These are phyloP conservation scores for Alternaria arbusti DNA, from an alignment of 2,329 filamentous ascomycete species.

Conservation along the genomic window DNA sequence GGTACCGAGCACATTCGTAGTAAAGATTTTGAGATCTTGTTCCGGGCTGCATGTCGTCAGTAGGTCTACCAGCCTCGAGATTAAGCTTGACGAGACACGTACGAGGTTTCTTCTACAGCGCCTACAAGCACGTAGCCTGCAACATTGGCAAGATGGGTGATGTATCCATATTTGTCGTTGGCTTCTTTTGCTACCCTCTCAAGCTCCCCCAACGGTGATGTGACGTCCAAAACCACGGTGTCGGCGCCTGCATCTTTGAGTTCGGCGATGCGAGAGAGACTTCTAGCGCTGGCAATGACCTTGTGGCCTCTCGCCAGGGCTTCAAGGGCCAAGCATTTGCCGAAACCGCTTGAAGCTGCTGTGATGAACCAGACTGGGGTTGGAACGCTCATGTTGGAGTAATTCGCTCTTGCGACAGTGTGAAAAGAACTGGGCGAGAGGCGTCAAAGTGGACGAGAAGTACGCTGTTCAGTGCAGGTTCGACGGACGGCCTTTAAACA, in stretches of 20 bases:
- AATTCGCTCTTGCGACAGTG: background rate
- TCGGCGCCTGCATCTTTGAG: conserved; percentile 47
- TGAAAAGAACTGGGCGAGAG: background rate
- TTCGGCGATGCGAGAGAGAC: conserved; percentile 41
- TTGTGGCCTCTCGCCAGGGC: conserved; percentile 54
- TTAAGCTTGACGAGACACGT: conserved; percentile 25
- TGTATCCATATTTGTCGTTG: conserved; percentile 48
- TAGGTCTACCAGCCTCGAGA: background rate
- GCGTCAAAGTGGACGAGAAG: background rate
- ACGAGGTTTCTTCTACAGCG: conserved; percentile 55
- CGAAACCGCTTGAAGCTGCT: conserved; percentile 57
- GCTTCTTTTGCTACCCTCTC: conserved; percentile 47
- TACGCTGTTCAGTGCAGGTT: background rate
- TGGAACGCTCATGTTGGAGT: background rate
- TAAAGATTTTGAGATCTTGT: conserved; percentile 54
- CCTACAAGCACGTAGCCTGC: conserved; percentile 55
- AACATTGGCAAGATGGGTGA: conserved; percentile 58
- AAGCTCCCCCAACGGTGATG: conserved; percentile 43
- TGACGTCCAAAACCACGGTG: conserved; percentile 52
- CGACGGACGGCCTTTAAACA: background rate
- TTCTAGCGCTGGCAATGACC: conserved; percentile 58
- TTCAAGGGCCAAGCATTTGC: conserved; percentile 53
- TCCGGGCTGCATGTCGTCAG: conserved; percentile 30
- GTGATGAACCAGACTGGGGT: conserved; percentile 57
- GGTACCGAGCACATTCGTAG: conserved; percentile 62